Base-by-base conservation (phyloP, 2,329 filamentous ascomycete species). In the Stagonosporopsis tanaceti region DNA sequence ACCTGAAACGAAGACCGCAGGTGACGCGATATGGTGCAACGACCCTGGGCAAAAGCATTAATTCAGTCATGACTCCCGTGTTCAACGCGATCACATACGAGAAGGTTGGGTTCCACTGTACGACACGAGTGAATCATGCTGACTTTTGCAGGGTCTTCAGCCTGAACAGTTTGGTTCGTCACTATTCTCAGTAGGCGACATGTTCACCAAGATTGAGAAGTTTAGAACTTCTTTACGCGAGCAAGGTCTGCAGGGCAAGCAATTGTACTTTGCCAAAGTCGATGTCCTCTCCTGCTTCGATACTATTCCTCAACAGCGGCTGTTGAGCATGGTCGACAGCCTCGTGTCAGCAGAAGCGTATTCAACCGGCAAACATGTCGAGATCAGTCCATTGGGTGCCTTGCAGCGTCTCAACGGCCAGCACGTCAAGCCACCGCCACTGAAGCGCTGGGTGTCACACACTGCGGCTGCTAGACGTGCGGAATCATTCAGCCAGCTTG, bases 221-320 rank as follows among this genome's bases (percentile, higher is more conserved):
- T 98, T 96, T 78, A 89, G 89, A 62, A 67, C 76, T 2, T 75
- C 63, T 0, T 72, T 90, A 11, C 42, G 64, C 25, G 50, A 70
- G 30, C 68, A 73, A 24, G 76, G 77, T 0, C 56, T 75, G 1
- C 61, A 63, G 0, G 66, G 76, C 0, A 67, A 71, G 8, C 80
- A 76, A 4, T 77, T 97, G 1, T 98, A 91, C 76, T 96, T 98
- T 76, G 93, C 89, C 59, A 99, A 99, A 73, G 82, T 96, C 12
- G 95, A 99, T 70, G 93, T 99, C 20, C 86, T 91, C 72, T 87
- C 92, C 2, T 96, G 94, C 66, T 99, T 97, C 73, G 95, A 99
- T 75, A 97, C 91, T 0, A 97, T 99, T 41, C 95, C 95, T 0
- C 95, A 98, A 73, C 77, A 84, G 25, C 85, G 87, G 1, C 80